These are phyloP conservation scores for Aeschynomene evenia DNA, from an alignment of 306 rosid genomes.

Conservation along the genomic window DNA sequence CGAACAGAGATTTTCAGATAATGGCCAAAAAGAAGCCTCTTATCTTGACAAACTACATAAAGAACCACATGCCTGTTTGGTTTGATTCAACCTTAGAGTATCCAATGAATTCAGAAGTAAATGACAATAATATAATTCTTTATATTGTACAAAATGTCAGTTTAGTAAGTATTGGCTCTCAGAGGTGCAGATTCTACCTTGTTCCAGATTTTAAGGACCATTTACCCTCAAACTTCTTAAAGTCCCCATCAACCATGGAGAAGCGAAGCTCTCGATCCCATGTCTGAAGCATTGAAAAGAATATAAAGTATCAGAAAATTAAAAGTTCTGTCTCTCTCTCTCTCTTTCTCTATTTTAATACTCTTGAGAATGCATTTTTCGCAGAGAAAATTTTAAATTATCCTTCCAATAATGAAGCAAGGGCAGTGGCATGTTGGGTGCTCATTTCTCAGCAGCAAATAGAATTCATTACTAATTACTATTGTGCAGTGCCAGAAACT, in stretches of 20 bases:
- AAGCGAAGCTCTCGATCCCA: slow-evolving; percentile 82
- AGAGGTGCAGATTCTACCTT: slow-evolving; percentile 49
- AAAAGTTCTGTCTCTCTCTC: slow-evolving; percentile 6
- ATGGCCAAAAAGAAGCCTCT: slow-evolving; percentile 13
- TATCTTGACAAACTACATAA: background rate
- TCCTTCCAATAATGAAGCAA: slow-evolving; percentile 3
- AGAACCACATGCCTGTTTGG: background rate
- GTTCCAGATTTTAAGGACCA: slow-evolving; percentile 82
- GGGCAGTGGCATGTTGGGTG: background rate
- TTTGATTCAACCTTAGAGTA: background rate
- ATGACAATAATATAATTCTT: slow-evolving; percentile 21
- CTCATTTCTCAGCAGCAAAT: background rate
- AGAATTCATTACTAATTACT: background rate
- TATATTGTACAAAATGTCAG: slow-evolving; percentile 4
- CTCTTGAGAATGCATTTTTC: background rate
- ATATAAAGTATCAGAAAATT: background rate
- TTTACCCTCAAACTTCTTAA: slow-evolving; percentile 93
- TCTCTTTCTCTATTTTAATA: too few species aligned
- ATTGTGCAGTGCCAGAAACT: slow-evolving; percentile 14
- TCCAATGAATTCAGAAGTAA: background rate
- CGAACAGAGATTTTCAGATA: background rate
- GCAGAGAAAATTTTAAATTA: background rate
- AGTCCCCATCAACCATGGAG: slow-evolving; percentile 98
- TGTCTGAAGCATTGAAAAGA: slow-evolving; percentile 49
- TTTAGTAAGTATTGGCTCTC: slow-evolving; percentile 5